Evolutionary conservation across 345 rosid genomes (phyloP), one percentile per base, ranked within the genome.

Genomic region (Euphorbia tirucalli): DNA sequence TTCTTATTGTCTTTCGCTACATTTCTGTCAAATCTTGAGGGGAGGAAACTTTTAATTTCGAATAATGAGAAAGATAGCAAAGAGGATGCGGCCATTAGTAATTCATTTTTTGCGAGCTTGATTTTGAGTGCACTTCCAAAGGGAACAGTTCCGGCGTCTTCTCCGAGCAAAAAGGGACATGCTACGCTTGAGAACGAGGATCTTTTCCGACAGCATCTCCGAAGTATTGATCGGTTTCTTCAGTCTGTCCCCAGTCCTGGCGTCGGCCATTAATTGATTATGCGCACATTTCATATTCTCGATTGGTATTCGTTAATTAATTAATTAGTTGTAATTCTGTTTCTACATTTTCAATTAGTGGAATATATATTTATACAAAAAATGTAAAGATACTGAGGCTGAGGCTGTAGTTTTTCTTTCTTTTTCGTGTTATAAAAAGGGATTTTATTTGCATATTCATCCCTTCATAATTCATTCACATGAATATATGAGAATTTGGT

Each of bases 221-320:
- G 80, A 19, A 31, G 78, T 77, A 75, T 88, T 60, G 87, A 86
- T 75, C 86, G 96, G 80, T 73, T 82, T 71, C 91, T 91, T 19
- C 78, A 63, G 19, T 91, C 98, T 19, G 93, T 91, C 71, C 98
- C 98, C 1, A 91, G 98, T 73, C 97, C 98, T 7, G 97, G 93
- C 7, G 83, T 78, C n/a, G 97, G 97, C 55, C 87, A 91, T 77
- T 86, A 73, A 58, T 10, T 48, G 16, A 1, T 44, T n/a, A 3
- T 35, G 3, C 39, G 7, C 49, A 19, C 13, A 3, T 32, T 19
- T 44, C 16, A n/a, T 49, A 46, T 48, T 61, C 43, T 22, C 30
- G 43, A 27, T 14, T 46, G 8, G 2, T 71, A 31, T 61, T 24
- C 60, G 41, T 52, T 41, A 19, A 11, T 39, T 24, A n/a, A 27